Evolutionary conservation across 2,329 filamentous ascomycete genomes (phyloP), one percentile per base, ranked within the genome.

Genomic region (Sporothrix schenckii): DNA sequence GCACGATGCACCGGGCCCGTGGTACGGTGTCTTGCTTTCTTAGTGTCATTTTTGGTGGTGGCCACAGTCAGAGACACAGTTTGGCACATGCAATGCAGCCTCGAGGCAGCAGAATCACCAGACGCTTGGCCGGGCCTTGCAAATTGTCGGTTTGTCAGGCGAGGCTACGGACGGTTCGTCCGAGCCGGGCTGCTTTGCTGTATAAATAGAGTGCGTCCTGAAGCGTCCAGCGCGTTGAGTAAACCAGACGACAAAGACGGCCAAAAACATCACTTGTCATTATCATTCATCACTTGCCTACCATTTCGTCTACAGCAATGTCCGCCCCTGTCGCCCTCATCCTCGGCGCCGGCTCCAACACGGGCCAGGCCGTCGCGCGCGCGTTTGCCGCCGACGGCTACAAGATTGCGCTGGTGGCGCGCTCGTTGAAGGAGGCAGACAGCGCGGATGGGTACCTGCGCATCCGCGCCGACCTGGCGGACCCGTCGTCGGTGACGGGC

Each of bases 281-380:
- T 19, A 49, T 13, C 14, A 16, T 14, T 19, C n/a, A 39, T 10
- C 14, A 39, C 27, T 5, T 34, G 19, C 16, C 9, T 14, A 58
- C 54, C 3, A 34, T 34, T 9, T 34, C 24, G 24, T 24, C 24
- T 2, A 24, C 24, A 30, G 27, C 27, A 41, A 66, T 66, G 63
- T 1, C 61, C 24, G 44, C 61, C 56, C 75, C 74, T 56, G 73
- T 77, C 30, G 74, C 78, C 56, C 78, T 83, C 69, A 81, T 84
- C 72, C 78, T 84, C 56, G 82, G 82, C 49, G 77, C 80, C 10
- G 82, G 82, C 2, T 71, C 81, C 63, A 83, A 81, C 69, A 75
- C 83, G 34, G 82, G 81, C 13, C 72, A 77, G 2, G 69, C 75
- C 24, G 78, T 81, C 4, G 79, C 79, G n/a, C 73, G 75, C 16